Base-by-base conservation (phyloP, 75 land plant genomes). In the Pinus tabuliformis region DNA sequence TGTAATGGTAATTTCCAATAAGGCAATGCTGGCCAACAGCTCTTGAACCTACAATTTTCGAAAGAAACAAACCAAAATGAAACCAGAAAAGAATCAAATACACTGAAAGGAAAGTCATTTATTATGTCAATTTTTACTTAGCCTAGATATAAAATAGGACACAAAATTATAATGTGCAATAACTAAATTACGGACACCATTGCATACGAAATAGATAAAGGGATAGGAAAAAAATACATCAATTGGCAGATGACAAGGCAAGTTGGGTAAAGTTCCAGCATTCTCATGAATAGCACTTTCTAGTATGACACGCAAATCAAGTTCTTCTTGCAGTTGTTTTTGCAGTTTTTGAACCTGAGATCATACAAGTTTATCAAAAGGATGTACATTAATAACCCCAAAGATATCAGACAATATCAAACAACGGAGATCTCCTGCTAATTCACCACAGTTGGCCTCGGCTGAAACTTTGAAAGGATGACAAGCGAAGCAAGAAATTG, bases 281-380 rank as follows among this genome's bases (percentile, higher is more conserved):
- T 82, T 80, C 75, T 81, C 73, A 56, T 77, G 76, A 72, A 87
- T 56, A 33, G 96, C 96, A 77, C 74, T 82, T 78, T 93, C 87
- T 57, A 93, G 82, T 16, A 76, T 79, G 62, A 62, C 58, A 75
- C 81, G 94, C 73, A 93, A 70, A 56, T 86, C 81, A 77, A 89
- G 75, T 74, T 93, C 95, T 73, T 88, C 81, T 59, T 83, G 82
- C 49, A 93, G 75, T 78, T 82, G 77, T 22, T 81, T 74, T 59
- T 93, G 85, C 54, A 93, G 81, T 54, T 64, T 79, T 58, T 76
- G 62, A 57, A 93, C 87, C 96, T 93, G 90, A 68, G 52, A 42
- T 12, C 45, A 18, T 68, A 42, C 21, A 68, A 42, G 64, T 77
- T 45, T 36, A 65, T 62, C 42, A 63, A 62, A 16, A 30, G 2